Conservation (phyloP, 2,329 filamentous ascomycete genomes). For the Teratosphaeria gauchensis region DNA sequence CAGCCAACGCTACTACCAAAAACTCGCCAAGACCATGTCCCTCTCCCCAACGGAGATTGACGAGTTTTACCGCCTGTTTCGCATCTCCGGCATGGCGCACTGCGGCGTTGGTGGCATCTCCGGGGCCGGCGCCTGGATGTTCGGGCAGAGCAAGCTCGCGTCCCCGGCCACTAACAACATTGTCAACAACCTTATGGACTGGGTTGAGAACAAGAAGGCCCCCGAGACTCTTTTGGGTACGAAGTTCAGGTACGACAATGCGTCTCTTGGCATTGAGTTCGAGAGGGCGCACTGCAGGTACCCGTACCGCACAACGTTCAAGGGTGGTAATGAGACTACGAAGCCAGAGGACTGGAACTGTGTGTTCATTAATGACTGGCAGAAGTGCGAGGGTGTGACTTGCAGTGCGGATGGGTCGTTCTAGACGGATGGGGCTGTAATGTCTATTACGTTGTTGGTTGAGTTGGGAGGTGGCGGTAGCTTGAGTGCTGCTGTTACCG, state of each 20-base stretch:
- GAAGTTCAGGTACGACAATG: slow-evolving; percentile 28
- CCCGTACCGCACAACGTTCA: slow-evolving; percentile 13
- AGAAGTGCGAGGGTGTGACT: slow-evolving; percentile 11
- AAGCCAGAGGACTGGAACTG: slow-evolving; percentile 29
- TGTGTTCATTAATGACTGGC: slow-evolving; percentile 20
- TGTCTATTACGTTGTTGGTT: no score
- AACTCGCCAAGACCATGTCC: slow-evolving; percentile 32
- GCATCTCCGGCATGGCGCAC: slow-evolving; percentile 44
- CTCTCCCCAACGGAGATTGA: slow-evolving; percentile 26
- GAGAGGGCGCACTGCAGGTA: slow-evolving; percentile 38
- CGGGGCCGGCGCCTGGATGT: slow-evolving; percentile 34
- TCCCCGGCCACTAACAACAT: slow-evolving; percentile 28
- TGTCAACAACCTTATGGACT: slow-evolving; percentile 35
- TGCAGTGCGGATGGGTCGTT: slow-evolving; percentile 15
- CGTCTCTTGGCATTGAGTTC: slow-evolving; percentile 32
- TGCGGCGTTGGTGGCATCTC: slow-evolving; percentile 35
- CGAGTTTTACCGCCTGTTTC: slow-evolving; percentile 40
- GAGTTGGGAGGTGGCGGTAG: neutral
- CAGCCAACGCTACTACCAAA: slow-evolving; percentile 40
- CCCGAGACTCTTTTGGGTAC: slow-evolving; percentile 16
- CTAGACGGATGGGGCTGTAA: neutral
- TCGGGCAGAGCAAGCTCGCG: slow-evolving; percentile 27
- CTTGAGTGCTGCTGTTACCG: no score
- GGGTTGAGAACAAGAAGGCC: slow-evolving; percentile 25
- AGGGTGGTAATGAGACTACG: slow-evolving; percentile 26